Conservation (phyloP, 208 protist species). For the Leishmania tarentolae region DNA sequence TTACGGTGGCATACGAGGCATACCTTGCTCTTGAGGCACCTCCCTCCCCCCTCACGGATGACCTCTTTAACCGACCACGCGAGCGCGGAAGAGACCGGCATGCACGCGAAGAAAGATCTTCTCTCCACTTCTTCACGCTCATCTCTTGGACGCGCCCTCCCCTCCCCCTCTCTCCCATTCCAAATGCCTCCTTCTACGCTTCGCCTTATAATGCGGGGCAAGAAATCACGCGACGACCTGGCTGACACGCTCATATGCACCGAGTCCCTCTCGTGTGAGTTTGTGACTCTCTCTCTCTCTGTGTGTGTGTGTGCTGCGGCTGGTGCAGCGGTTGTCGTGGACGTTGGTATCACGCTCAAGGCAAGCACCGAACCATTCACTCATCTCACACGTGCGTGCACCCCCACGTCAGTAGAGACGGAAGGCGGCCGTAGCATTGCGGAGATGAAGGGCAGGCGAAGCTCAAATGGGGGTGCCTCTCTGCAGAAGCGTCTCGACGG, state of each 20-base stretch:
- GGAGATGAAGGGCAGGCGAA: slow-evolving; percentile 1
- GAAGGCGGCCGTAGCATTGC: neutral
- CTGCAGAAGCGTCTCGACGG: neutral
- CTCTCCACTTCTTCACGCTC: neutral
- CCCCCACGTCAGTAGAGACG: neutral
- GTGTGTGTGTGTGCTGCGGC: neutral
- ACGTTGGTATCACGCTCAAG: neutral
- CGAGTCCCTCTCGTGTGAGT: neutral
- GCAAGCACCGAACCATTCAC: neutral
- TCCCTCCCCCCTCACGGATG: no score
- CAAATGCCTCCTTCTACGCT: neutral
- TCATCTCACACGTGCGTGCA: neutral
- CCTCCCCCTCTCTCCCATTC: neutral
- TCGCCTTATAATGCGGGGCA: neutral
- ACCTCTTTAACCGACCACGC: neutral
- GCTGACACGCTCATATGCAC: neutral
- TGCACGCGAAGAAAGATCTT: neutral
- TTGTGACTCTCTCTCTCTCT: neutral
- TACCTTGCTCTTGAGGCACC: neutral
- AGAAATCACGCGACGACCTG: neutral
- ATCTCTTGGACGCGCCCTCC: neutral
- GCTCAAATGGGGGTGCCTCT: neutral
- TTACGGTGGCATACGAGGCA: neutral
- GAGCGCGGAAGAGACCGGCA: neutral
- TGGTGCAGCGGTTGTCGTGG: neutral